Base-by-base conservation (phyloP, 1,284 basidiomycete species). In the Fomes fomentarius region DNA sequence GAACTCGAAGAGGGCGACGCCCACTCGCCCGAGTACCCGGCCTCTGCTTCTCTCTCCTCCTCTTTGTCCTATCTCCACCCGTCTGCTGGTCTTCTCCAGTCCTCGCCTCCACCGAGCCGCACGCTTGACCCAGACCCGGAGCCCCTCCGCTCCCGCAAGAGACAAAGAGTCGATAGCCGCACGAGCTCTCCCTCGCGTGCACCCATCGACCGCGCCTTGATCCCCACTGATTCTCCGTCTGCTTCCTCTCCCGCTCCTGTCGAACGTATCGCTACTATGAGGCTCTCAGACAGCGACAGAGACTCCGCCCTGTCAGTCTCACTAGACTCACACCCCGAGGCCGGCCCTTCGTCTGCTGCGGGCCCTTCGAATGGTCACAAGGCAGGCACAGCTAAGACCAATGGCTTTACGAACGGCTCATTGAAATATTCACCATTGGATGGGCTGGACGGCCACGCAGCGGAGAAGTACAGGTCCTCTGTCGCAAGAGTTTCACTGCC, bases 401-500 rank as follows among this genome's bases (percentile, higher is more conserved):
- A 67, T 46, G 66, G 67, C 8, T 63, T 61, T 47, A 56, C 66
- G 5, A 68, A 70, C 33, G 74, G 82, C 9, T 75, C 76, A 54
- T 65, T 68, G 15, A 71, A 69, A 39, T 41, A 60, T 3, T 57
- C 61, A 35, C 64, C 71, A 58, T 72, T 71, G 14, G 63, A 52
- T 15, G 61, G 28, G 21, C 15, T 61, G 34, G 64, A 64, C 24
- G 66, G 63, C 40, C 82, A 81, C 59, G 78, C 78, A 19, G 61
- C 76, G 40, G 64, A 75, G 60, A 84, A 80, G 66, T 76, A 78
- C 63, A 72, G 69, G 52, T 77, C 58, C 61, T 69, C 70, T 24
- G 66, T 89, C 57, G 69, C 83, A 26, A 80, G 76, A 63, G 85
- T 91, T 40, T 76, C 77, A 45, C 77, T 91, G 33, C 86, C 86